Evolutionary conservation across 179 eudicot species (phyloP), one percentile per base, ranked within the genome.

Genomic region (Corrigiola litoralis): DNA sequence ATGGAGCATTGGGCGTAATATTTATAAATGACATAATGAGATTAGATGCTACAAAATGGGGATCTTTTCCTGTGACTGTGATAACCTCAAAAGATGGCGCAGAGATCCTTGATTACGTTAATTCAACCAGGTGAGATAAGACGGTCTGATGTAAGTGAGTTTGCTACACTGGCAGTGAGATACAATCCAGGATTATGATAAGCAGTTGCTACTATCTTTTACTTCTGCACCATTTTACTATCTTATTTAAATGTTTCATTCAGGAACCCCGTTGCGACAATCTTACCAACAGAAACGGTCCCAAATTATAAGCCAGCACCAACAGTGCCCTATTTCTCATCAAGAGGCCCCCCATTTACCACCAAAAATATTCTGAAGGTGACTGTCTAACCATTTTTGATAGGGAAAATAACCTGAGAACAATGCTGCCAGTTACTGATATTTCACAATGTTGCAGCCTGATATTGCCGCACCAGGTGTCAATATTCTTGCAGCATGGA

Each of bases 401-500:
- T 50, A 51, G 3, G 6, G 17, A 41, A 34, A 5, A 14, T 4
- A 6, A n/a, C 21, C 11, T 37, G 33, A 17, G 4, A 31, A 21
- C 5, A 40, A n/a, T 58, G 24, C 61, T 59, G 8, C 49, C 34
- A 12, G 27, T 25, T 34, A 13, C 20, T 17, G 47, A 4, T 28
- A 33, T 33, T 9, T 13, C 50, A n/a, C n/a, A 17, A 34, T 32
- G 34, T 42, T 61, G 71, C 74, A 86, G 96, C 92, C 96, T 4
- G 96, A 88, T 68, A 73, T 86, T 58, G 77, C 86, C 3, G 92
- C 90, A 56, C 88, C 96, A 50, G 96, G 96, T 61, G 92, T 86
- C 21, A 72, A 70, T 40, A 89, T 89, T 53, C 84, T 89, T 3
- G 92, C 88, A 59, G 80, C 88, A 11, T 86, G 90, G 92, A 69